Base-by-base conservation (phyloP, 1,284 basidiomycete genomes). In the Cerrena zonata region DNA sequence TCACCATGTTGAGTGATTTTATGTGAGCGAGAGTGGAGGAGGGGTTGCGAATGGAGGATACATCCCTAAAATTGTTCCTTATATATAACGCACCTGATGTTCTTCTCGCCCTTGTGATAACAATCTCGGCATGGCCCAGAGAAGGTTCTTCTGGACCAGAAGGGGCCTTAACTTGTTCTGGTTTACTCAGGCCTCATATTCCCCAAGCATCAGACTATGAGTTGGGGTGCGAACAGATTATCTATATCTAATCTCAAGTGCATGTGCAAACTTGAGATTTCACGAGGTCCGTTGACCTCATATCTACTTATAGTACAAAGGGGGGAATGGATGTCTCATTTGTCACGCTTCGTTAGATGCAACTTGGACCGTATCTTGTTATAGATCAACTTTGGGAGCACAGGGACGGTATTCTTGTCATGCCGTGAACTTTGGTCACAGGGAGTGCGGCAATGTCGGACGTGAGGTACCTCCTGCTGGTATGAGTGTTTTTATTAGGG, bases 1-100 rank as follows among this genome's bases (percentile, higher is more conserved):
- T 47, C 36, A 59, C 58, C 48, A 48, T 41, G 55, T 57, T 59
- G 30, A 34, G 42, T 15, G 43, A 51, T 47, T 23, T 39, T 56
- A 2, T 57, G 60, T 19, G 53, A 36, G 19, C 18, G 5, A 41
- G n/a, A n/a, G n/a, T n/a, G n/a, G n/a, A n/a, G n/a, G n/a, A 38
- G 18, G 47, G 24, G 36, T 7, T 40, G 21, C 30, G 25, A 18
- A 27, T 45, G 26, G 27, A n/a, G n/a, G n/a, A n/a, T n/a, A n/a
- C n/a, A n/a, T n/a, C n/a, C n/a, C n/a, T n/a, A n/a, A n/a, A n/a
- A n/a, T n/a, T n/a, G n/a, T n/a, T n/a, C n/a, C n/a, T n/a, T n/a
- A n/a, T n/a, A n/a, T n/a, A n/a, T n/a, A 34, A 23, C 18, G 44
- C 44, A 34, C 30, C 30, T 34, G 7, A 34, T 34, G 7, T 25